These are phyloP conservation scores for Atkinsonella hypoxylon DNA, from an alignment of 2,329 filamentous ascomycete species.

Conservation along the genomic window DNA sequence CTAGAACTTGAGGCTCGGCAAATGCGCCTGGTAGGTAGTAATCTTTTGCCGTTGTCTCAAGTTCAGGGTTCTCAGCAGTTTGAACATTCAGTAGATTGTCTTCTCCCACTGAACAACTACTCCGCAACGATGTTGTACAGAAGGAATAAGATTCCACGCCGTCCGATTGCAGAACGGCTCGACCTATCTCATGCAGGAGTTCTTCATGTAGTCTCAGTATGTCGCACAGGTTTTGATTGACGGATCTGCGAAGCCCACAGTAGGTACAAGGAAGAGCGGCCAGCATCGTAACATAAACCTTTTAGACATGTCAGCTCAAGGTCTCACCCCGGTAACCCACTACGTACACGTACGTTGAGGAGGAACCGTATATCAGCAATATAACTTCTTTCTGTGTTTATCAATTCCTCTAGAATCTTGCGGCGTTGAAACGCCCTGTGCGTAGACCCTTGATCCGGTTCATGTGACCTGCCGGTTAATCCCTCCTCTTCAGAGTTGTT, in stretches of 20 bases:
- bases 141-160: slow-evolving; percentile 37
- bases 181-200: slow-evolving; percentile 63
- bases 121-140: slow-evolving; percentile 30
- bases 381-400: slow-evolving; percentile 79
- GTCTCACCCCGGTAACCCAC: background rate
- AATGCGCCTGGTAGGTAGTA: slow-evolving; percentile 23
- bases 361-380: slow-evolving; percentile 78
- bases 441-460: slow-evolving; percentile 51
- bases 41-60: slow-evolving; percentile 25
- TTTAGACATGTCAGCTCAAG: slow-evolving; percentile 10
- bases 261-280: slow-evolving; percentile 57
- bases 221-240: slow-evolving; percentile 67
- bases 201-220: slow-evolving; percentile 77
- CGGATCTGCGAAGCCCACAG: slow-evolving; percentile 53
- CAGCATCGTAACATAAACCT: slow-evolving; percentile 67
- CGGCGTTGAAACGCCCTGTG: slow-evolving; percentile 64
- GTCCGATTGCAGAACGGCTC: slow-evolving; percentile 56
- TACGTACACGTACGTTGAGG: slow-evolving; percentile 52
- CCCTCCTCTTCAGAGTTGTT: slow-evolving; percentile 52
- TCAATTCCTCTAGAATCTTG: slow-evolving; percentile 72
- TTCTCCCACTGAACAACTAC: background rate
- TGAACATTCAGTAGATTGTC: background rate
- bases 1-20: slow-evolving; percentile 46
- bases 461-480: slow-evolving; percentile 40
- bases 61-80: slow-evolving; percentile 16